Evolutionary conservation across 2,329 filamentous ascomycete species (phyloP).

Genomic region (Colletotrichum caudatum): DNA sequence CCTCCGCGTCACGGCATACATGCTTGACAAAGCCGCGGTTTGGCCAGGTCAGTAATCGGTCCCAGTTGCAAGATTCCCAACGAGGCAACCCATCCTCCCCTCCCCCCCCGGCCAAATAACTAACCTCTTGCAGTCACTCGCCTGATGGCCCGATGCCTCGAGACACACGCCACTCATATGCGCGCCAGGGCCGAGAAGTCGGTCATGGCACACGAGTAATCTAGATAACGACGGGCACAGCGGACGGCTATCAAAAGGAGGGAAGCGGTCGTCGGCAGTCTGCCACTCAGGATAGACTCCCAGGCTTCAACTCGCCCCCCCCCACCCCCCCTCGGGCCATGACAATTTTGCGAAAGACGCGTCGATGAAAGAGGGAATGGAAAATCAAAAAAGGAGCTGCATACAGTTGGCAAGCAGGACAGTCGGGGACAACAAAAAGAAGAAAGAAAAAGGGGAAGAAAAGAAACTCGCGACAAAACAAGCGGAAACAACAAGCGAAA

Average conservation of each 20-base stretch:
- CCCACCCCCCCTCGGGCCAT: no score
- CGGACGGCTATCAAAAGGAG: background rate
- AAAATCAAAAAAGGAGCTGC: background rate
- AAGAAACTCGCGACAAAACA: background rate
- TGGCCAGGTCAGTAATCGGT: constrained; percentile 80
- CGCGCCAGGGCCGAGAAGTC: constrained; percentile 66
- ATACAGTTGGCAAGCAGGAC: background rate
- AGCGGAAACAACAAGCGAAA: constrained; percentile 26
- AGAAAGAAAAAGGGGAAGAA: background rate
- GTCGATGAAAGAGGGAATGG: background rate
- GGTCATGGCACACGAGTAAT: constrained; percentile 55
- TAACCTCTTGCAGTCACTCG: constrained; percentile 58
- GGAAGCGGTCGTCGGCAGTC: background rate
- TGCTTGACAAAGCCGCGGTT: constrained; percentile 88
- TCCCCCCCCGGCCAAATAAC: background rate
- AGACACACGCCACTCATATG: constrained; percentile 66
- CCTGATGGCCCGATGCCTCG: constrained; percentile 67
- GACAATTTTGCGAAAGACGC: background rate
- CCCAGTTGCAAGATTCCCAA: background rate
- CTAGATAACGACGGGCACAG: no score
- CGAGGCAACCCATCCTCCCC: no score
- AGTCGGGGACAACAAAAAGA: background rate
- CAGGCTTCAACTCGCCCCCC: no score
- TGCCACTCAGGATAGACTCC: no score
- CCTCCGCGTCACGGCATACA: constrained; percentile 84